phyloP scores from a whole-genome alignment of 2,329 filamentous ascomycete genomes.

The Hymenoscyphus salicellus region DNA sequence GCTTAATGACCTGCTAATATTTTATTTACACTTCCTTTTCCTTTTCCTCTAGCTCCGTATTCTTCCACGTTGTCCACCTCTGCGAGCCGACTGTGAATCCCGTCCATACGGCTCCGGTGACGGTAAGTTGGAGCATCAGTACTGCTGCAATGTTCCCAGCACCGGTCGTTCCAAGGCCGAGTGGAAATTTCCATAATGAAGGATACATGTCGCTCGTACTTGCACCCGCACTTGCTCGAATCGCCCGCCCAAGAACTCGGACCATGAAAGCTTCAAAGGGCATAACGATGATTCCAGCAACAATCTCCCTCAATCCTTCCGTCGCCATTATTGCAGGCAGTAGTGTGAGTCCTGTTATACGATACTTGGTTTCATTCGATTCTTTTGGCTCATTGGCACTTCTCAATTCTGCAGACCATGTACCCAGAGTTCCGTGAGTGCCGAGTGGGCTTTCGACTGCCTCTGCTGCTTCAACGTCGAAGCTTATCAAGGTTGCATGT shows the following conservation, averaged over 20 bases:
- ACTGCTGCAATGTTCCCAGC: conserved; percentile 26
- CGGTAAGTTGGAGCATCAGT: conserved; percentile 27
- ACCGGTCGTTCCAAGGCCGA: conserved; percentile 16
- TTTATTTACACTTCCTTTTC: not conserved
- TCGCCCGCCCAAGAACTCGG: conserved; percentile 30
- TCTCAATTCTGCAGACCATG: conserved; percentile 37
- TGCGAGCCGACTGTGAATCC: conserved; percentile 28
- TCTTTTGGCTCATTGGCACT: conserved; percentile 34
- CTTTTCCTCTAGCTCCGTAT: not conserved
- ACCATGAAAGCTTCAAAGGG: conserved; percentile 36
- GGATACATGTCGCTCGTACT: conserved; percentile 24
- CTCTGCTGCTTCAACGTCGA: conserved; percentile 36
- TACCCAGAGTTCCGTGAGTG: conserved; percentile 17
- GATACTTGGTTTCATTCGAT: conserved; percentile 28
- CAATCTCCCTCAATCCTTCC: conserved; percentile 33
- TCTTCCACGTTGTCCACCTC: conserved; percentile 12
- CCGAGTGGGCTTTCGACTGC: conserved; percentile 19
- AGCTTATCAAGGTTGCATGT: conserved; percentile 35
- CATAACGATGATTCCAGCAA: conserved; percentile 29
- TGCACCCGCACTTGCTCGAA: conserved; percentile 23
- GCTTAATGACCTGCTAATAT: not conserved
- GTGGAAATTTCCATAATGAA: not conserved
- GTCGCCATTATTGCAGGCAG: conserved; percentile 35
- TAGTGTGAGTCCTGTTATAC: conserved; percentile 35
- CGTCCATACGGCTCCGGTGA: conserved; percentile 31